phyloP scores from a whole-genome alignment of 2,329 filamentous ascomycete species.

The Akanthomyces uredinophilus region DNA sequence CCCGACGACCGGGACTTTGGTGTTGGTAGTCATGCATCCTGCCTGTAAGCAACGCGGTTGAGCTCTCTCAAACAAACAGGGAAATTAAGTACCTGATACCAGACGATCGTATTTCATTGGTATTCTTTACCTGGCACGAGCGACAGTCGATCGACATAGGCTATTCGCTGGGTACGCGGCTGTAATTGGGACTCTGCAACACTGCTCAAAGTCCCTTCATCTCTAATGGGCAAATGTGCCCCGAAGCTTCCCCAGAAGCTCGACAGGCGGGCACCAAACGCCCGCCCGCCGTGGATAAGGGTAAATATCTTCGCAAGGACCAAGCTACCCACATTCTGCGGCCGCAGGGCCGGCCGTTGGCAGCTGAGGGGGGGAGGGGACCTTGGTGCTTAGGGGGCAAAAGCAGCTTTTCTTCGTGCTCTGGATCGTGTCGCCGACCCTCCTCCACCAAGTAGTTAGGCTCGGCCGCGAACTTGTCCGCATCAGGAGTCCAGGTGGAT shows the following conservation, averaged over 20 bases:
- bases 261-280: not conserved
- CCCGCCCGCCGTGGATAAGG: not conserved
- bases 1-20: not conserved
- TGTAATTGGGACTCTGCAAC: too few relatives aligned
- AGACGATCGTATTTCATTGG: not conserved
- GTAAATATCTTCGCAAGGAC: not conserved
- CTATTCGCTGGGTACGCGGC: not conserved
- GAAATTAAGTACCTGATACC: slow-evolving; percentile 4
- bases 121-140: not conserved
- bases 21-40: not conserved
- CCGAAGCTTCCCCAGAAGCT: not conserved
- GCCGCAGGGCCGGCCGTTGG: not conserved
- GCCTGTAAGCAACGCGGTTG: not conserved
- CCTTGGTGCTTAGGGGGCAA: not conserved
- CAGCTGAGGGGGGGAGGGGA: not conserved
- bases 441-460: not conserved
- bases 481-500: not conserved
- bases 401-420: not conserved
- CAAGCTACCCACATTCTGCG: not conserved
- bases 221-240: too few relatives aligned
- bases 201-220: too few relatives aligned
- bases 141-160: not conserved
- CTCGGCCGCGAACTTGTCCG: not conserved
- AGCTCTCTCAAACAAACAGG: not conserved
- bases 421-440: not conserved